Base-by-base conservation (phyloP, 2,329 filamentous ascomycete species). In the Aspergillus japonicus region DNA sequence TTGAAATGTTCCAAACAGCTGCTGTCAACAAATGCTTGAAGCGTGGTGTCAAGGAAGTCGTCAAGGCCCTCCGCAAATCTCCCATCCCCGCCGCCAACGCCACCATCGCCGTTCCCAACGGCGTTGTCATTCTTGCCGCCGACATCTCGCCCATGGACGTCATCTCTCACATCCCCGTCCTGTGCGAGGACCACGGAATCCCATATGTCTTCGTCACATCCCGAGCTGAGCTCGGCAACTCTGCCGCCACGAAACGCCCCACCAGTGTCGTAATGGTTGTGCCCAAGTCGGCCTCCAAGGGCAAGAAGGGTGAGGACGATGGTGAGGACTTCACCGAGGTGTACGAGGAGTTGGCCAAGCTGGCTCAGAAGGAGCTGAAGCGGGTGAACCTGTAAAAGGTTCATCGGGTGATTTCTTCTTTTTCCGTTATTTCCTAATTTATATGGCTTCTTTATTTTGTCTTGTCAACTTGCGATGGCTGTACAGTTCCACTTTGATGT, bases 81-180 rank as follows among this genome's bases (percentile, higher is more conserved):
- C 84, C 90, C 59, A 78, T 86, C 68, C 85, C 87, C 59, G 85
- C 87, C n/a, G 84, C 87, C 62, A 84, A 86, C 66, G 81, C 85
- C 73, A 82, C 85, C 55, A 77, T 85, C 62, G 77, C 84, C 56
- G 82, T 87, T 71, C 88, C 90, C 49, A 85, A 87, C 67, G 85
- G 82, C 64, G 85, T 99, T 67, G 92, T 97, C 71, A 83, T 99
- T 76, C 91, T 99, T 68, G 95, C 95, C 39, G 95, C 91, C 70
- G 95, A 99, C 79, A 98, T 99, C 82, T 96, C 91, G 56, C 95
- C 95, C 66, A 94, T 95, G 88, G 95, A 99, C 78, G 95, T 99
- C 76, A 97, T 99, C 81, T 95, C 91, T 62, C 95, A 99, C 81
- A 91, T 99, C 67, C 95, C 95, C 71, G 91, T 99, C 59, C 89